Percentiles rank a stretch among this genome's conserved stretches.
phyloP scores from a whole-genome alignment of 1,284 basidiomycete species.

The Heliocybe sulcata region DNA sequence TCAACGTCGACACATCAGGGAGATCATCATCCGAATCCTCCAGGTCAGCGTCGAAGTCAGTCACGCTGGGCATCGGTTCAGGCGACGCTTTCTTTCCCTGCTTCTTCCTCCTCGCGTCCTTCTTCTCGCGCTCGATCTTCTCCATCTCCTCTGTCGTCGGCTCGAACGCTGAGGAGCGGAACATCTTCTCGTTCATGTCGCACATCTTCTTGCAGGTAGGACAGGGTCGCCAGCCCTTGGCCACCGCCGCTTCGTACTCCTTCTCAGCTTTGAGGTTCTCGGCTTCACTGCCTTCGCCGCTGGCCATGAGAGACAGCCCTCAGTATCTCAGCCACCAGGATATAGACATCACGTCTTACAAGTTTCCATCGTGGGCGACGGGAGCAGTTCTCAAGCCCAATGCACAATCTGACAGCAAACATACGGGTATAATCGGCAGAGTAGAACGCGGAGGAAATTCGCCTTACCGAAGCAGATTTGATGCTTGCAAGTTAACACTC shows the following conservation, averaged over 20 bases:
- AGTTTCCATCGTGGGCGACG: slow-evolving; percentile 47
- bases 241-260: slow-evolving; percentile 44
- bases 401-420: slow-evolving; percentile 35
- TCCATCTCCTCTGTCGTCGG: slow-evolving; percentile 30
- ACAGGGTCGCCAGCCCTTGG: slow-evolving; percentile 56
- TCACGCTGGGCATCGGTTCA: slow-evolving; percentile 11
- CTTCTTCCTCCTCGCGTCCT: slow-evolving; percentile 6
- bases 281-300: slow-evolving; percentile 46
- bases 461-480: slow-evolving; percentile 50
- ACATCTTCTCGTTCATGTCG: slow-evolving; percentile 41
- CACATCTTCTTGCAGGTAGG: slow-evolving; percentile 54
- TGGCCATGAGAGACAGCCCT: slow-evolving; percentile 13
- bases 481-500: slow-evolving; percentile 50
- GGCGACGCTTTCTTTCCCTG: neutral
- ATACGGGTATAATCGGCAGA: neutral
- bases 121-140: slow-evolving; percentile 15
- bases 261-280: slow-evolving; percentile 48
- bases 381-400: slow-evolving; percentile 40
- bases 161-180: slow-evolving; percentile 49
- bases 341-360: slow-evolving; percentile 25
- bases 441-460: neutral
- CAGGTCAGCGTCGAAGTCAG: slow-evolving; percentile 14
- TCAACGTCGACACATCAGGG: slow-evolving; percentile 28
- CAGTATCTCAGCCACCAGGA: neutral
- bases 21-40: slow-evolving; percentile 35